Conservation (phyloP, 371 early-diverging fungal genomes). For the Actinomortierella wolfii region DNA sequence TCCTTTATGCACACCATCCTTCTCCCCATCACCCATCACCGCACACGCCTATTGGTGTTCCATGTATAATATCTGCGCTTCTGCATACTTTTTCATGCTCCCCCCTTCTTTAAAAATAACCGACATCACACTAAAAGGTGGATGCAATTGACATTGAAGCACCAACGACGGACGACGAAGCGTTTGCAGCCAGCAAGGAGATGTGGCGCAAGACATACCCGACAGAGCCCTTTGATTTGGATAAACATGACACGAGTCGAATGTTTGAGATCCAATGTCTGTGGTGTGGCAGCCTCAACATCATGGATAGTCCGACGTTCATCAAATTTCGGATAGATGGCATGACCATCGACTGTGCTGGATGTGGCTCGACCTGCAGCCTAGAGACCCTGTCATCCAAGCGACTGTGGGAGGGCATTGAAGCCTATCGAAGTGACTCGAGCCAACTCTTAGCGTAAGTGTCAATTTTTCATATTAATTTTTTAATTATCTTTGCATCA, state of each 20-base stretch:
- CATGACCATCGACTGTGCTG: slow-evolving; percentile 40
- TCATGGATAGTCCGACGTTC: slow-evolving; percentile 44
- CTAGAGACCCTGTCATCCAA: slow-evolving; percentile 42
- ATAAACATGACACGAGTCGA: slow-evolving; percentile 29
- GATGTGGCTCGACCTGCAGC: slow-evolving; percentile 38
- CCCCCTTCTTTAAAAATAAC: too few species aligned
- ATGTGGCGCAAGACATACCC: slow-evolving; percentile 40
- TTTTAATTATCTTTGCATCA: too few species aligned
- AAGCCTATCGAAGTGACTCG: slow-evolving; percentile 26
- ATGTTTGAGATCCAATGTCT: slow-evolving; percentile 46
- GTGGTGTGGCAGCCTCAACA: slow-evolving; percentile 38
- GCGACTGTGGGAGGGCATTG: slow-evolving; percentile 42
- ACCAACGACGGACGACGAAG: slow-evolving; percentile 37
- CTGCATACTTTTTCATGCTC: too few species aligned
- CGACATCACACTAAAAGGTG: too few species aligned
- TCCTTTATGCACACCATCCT: too few species aligned
- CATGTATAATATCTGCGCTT: too few species aligned
- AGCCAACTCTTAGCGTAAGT: slow-evolving; percentile 33
- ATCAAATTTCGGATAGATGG: slow-evolving; percentile 45
- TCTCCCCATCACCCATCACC: too few species aligned
- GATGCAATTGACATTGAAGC: slow-evolving; percentile 39
- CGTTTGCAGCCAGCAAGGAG: slow-evolving; percentile 19
- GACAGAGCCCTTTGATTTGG: slow-evolving; percentile 36
- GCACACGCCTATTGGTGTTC: too few species aligned
- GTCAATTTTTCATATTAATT: too few species aligned